Conservation (phyloP, 2,329 filamentous ascomycete genomes). For the Cercospora brassicicola region DNA sequence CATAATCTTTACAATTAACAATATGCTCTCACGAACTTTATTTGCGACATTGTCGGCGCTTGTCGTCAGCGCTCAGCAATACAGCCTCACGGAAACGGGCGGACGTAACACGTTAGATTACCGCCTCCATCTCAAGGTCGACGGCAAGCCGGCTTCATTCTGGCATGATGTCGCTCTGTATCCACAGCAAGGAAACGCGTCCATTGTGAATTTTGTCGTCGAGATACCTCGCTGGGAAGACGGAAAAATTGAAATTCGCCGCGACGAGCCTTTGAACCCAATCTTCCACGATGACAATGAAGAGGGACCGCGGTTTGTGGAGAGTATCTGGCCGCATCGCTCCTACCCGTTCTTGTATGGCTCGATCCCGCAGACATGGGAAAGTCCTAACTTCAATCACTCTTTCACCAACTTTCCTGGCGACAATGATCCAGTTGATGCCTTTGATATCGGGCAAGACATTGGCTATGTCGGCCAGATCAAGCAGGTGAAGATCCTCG, state of each 20-base stretch:
- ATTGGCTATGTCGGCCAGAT: not conserved
- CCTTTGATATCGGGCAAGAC: slow-evolving; percentile 1
- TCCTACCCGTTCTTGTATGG: slow-evolving; percentile 10
- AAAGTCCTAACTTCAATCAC: slow-evolving; percentile 4
- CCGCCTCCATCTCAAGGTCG: not conserved
- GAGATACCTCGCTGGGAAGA: slow-evolving; percentile 6
- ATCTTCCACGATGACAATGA: slow-evolving; percentile 10
- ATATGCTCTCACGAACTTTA: not conserved
- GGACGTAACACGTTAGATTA: slow-evolving; percentile 4
- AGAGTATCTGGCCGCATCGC: slow-evolving; percentile 7
- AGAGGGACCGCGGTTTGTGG: not conserved
- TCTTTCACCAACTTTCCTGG: not conserved
- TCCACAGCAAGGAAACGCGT: not conserved
- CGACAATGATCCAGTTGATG: slow-evolving; percentile 9
- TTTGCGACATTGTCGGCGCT: not conserved
- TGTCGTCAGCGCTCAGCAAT: slow-evolving; percentile 1
- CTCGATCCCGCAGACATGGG: slow-evolving; percentile 8
- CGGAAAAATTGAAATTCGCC: slow-evolving; percentile 5
- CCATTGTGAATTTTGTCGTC: slow-evolving; percentile 3
- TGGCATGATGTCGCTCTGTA: slow-evolving; percentile 4
- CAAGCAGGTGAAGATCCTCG: slow-evolving; percentile 3
- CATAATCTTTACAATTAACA: not conserved
- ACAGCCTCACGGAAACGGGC: slow-evolving; percentile 5
- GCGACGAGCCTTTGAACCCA: slow-evolving; percentile 3
- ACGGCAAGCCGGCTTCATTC: slow-evolving; percentile 4